Evolutionary conservation across 169 alveolate species (phyloP), one percentile per base, ranked within the genome.

Genomic region (Toxoplasma gondii): DNA sequence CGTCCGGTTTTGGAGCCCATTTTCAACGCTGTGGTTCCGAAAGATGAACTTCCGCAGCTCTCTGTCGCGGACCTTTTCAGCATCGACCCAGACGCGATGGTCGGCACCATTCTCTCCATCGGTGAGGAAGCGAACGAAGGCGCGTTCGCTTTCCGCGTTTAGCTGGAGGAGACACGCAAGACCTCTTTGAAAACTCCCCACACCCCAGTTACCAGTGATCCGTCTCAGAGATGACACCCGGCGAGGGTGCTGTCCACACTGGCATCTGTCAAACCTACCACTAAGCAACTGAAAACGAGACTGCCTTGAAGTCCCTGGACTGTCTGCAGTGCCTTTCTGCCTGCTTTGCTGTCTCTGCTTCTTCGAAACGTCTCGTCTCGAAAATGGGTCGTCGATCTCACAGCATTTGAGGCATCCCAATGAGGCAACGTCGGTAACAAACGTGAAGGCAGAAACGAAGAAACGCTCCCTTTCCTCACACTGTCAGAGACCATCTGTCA

Each of bases 61-160:
- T 92, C 94, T 24, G 94, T 92, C 12, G 94, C 94, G 0, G 94
- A 92, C 83, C 81, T 92, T 64, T 92, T 92, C 94, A 81, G 91
- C 69, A 92, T 92, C 69, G 91, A 83, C 84, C 94, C 94, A 38
- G 94, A 81, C 29, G 94, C 94, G 39, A 88, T 92, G 49, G 67
- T 88, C 19, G 94, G 94, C 39, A 92, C 94, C 39, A 92, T 92
- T 43, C 94, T 91, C 5, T 92, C 94, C 27, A 92, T 92, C n/a
- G 94, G 94, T 92, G n/a, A 16, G 90, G 19, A 12, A n/a, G 39
- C 86, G n/a, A 2, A 36, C 5, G 27, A 4, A 9, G 19, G 38
- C n/a, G n/a, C 16, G 82, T 2, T 34, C 12, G n/a, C n/a, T 69
- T 10, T 49, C 58, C 34, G 82, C n/a, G 41, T 24, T 69, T 69